Base-by-base conservation (phyloP, 1,284 basidiomycete species). In the Ceratobasidium sp. region DNA sequence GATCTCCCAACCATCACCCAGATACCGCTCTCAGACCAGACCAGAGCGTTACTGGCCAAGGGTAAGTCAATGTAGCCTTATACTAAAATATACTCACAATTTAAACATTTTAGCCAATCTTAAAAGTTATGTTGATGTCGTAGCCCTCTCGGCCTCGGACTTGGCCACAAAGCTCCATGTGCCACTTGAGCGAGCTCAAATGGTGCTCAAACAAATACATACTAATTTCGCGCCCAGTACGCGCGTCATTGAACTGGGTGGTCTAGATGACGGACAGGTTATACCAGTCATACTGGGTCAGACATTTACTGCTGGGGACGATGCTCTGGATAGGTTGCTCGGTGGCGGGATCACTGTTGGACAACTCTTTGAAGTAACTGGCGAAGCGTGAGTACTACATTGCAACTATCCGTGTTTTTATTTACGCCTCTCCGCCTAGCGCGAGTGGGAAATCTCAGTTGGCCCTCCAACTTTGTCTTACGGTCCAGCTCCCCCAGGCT, bases 381-480 rank as follows among this genome's bases (percentile, higher is more conserved):
- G 95, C n/a, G 93, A 96, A 85, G 94, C 57, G 27, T 64, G 41
- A 51, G 65, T 64, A 19, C 14, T 22, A 29, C 29, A 36, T 14
- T 41, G 33, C 15, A 44, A 11, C 19, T 64, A 33, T 27, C 22
- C 9, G 24, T 22, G 19, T 24, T 64, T 73, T 63, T 47, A 73
- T 63, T 56, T 48, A 45, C 63, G 17, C 48, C 17, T 41, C 41
- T 54, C 54, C 31, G 36, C 60, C 19, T 79, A 97, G 95, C 81
- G 90, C 93, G 29, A 89, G 94, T 29, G 95, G 95, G 41, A 97
- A 97, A 83, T 95, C 93, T 0, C 94, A 96, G 79, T 83, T 97
- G 2, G 92, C 92, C 1, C 85, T 97, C 19, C 92, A 95, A 77
- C 85, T 94, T 4, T 90, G 93, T 3, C 83, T 97, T 29, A 85